Conservation (phyloP, 2,329 filamentous ascomycete species). For the Penicillium sp. region DNA sequence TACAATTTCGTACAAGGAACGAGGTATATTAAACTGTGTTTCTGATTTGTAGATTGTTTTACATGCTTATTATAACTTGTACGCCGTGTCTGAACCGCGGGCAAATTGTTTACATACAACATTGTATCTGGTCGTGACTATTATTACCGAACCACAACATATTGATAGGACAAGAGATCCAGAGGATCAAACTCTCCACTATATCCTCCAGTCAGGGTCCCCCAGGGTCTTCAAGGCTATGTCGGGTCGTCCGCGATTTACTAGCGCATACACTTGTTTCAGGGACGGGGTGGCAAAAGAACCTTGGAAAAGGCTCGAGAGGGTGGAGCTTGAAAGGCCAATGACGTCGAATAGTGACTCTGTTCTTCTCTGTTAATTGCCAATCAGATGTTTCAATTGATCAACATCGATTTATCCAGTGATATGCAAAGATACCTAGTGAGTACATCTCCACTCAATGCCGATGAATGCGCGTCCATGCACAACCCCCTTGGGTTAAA, state of each 20-base stretch:
- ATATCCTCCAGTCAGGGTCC: not conserved
- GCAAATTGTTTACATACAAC: too few species aligned
- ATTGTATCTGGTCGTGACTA: too few species aligned
- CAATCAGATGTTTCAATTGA: not conserved
- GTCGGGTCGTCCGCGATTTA: not conserved
- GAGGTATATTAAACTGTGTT: too few species aligned
- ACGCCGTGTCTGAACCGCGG: too few species aligned
- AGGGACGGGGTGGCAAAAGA: conserved; percentile 8
- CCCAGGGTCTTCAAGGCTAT: not conserved
- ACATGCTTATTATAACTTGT: too few species aligned
- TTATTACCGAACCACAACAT: too few species aligned
- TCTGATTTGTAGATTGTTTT: too few species aligned
- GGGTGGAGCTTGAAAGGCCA: not conserved
- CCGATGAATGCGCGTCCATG: conserved; percentile 3
- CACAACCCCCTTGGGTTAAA: not conserved
- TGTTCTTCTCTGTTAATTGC: not conserved
- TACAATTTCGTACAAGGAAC: too few species aligned
- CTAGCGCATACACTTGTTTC: conserved; percentile 5
- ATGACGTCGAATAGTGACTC: conserved; percentile 1
- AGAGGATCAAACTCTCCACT: not conserved
- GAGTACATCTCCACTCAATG: conserved; percentile 3
- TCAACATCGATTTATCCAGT: not conserved
- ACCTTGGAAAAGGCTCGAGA: not conserved
- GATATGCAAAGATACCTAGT: not conserved
- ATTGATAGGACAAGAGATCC: not conserved